Conservation (phyloP, 768 basidiomycete genomes). For the Agrocybe praecox region DNA sequence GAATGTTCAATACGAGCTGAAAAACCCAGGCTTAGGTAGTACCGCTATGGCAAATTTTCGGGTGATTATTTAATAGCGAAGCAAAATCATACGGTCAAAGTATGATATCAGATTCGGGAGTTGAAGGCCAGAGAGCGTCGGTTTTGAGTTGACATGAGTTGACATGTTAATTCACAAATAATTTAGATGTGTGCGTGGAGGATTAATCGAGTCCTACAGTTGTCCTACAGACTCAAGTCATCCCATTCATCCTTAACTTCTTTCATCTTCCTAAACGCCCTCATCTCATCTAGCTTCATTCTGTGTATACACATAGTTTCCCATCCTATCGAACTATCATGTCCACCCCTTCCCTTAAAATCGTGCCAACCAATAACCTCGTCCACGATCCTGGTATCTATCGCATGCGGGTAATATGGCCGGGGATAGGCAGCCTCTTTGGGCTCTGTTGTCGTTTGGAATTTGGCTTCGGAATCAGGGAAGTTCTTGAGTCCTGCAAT, state of each 20-base stretch:
- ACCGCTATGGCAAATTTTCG: too few relatives aligned
- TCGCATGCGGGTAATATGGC: background rate
- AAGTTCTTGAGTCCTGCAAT: background rate
- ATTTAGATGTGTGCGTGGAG: too few relatives aligned
- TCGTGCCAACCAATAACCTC: constrained; percentile 3
- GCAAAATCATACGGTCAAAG: too few relatives aligned
- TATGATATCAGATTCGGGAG: too few relatives aligned
- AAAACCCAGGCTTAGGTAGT: too few relatives aligned
- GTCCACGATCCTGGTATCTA: background rate
- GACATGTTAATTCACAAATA: too few relatives aligned
- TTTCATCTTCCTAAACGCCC: background rate
- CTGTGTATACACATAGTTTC: constrained; percentile 3
- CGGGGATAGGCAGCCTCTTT: background rate
- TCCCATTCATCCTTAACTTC: constrained; percentile 3
- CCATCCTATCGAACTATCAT: background rate
- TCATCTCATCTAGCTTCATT: background rate
- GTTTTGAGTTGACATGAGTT: too few relatives aligned
- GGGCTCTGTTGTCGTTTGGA: background rate
- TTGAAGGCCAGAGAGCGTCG: too few relatives aligned
- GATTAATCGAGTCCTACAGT: too few relatives aligned
- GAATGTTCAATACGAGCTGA: too few relatives aligned
- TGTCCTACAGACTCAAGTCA: too few relatives aligned
- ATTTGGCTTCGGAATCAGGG: background rate
- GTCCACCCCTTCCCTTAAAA: background rate
- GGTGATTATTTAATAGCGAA: too few relatives aligned